Evolutionary conservation across 2,329 filamentous ascomycete genomes (phyloP), one percentile per base, ranked within the genome.

Genomic region (Stemphylium beticola): DNA sequence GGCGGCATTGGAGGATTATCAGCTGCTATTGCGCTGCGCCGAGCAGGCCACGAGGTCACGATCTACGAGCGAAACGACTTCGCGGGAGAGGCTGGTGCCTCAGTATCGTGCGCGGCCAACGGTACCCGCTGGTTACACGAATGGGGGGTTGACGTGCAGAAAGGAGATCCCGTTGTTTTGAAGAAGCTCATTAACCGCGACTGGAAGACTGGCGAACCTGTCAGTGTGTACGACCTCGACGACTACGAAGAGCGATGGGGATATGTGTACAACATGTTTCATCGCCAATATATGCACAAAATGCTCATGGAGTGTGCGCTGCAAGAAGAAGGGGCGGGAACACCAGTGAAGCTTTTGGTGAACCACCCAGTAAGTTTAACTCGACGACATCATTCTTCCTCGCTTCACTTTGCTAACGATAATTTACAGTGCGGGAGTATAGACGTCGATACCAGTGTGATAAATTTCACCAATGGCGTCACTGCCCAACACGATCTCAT

Each of bases 111-210:
- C 63, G 87, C 87, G 1, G 86, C 87, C 9, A 90, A 90, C 63
- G 87, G 87, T 7, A 87, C 87, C 1, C 80, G 85, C 41, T 90
- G 87, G 87, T 76, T 90, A 7, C 82, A 88, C 57, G 85, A 88
- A 69, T 90, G 87, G 87, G 78, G 77, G 0, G 85, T 90, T 1
- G 84, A 90, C 63, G 78, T 90, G 1, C 76, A 76, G 12, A 85
- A 85, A 64, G 87, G 87, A 8, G 83, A 88, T 53, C 86, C 86
- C 0, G 87, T 90, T 1, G 76, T 89, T 1, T 74, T 90, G 43
- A 80, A 80, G 72, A 86, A 86, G 65, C 79, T 90, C 47, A 89
- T 90, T 75, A 88, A 86, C 69, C 82, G 84, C 3, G 86, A 90
- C 73, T 90, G 87, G 87, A 82, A 83, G 68, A 89, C 86, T 1